These are phyloP conservation scores for Podospora appendiculata DNA, from an alignment of 495 filamentous ascomycete species.

Conservation along the genomic window DNA sequence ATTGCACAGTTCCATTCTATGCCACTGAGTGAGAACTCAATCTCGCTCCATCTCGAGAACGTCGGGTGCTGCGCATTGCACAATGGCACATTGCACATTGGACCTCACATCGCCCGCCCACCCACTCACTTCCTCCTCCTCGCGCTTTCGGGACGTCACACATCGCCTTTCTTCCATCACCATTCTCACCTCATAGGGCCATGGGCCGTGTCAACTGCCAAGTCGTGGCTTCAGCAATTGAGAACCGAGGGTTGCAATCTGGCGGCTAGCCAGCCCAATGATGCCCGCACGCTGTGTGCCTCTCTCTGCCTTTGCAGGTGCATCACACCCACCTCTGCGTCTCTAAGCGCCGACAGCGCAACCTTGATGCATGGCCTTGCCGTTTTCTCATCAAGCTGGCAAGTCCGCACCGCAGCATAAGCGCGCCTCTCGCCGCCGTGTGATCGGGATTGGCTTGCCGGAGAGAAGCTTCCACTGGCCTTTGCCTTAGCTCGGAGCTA, in stretches of 20 bases:
- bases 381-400: background rate
- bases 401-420: background rate
- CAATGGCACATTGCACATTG: background rate
- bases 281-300: background rate
- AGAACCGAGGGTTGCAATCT: background rate
- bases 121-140: too few species aligned
- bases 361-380: background rate
- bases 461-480: background rate
- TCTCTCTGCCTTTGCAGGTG: background rate
- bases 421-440: too few species aligned
- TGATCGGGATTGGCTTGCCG: background rate
- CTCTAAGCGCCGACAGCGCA: background rate
- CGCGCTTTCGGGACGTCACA: too few species aligned
- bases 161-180: too few species aligned
- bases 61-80: too few species aligned
- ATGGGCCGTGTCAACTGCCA: too few species aligned
- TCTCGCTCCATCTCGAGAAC: background rate
- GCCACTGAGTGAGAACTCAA: background rate
- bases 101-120: background rate
- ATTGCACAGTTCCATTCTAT: too few species aligned
- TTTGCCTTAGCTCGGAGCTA: too few species aligned
- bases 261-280: background rate
- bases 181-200: too few species aligned
- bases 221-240: too few species aligned
- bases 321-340: background rate